phyloP scores from a whole-genome alignment of 257 asterid species.

The Ballota nigra region DNA sequence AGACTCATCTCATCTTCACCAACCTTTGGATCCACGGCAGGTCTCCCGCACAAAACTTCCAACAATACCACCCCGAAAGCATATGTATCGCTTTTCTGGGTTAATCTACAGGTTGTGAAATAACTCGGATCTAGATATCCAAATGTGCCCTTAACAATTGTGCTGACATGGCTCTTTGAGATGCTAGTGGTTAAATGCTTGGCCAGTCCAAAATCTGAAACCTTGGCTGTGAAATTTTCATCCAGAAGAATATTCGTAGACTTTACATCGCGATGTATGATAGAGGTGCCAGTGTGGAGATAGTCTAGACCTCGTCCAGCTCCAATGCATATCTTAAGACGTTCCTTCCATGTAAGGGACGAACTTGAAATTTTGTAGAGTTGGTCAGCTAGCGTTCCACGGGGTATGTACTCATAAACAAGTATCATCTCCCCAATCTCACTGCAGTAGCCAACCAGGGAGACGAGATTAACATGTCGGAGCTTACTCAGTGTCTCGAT shows the following conservation, averaged over 20 bases:
- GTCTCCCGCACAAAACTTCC: conserved; percentile 17
- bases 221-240: neutral
- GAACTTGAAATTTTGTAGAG: neutral
- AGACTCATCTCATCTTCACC: neutral
- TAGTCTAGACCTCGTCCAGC: conserved; percentile 4
- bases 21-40: neutral
- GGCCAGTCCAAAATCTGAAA: conserved; percentile 16
- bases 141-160: neutral
- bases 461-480: conserved; percentile 12
- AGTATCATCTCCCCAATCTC: conserved; percentile 6
- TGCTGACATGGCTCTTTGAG: neutral
- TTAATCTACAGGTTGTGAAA: neutral
- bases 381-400: neutral
- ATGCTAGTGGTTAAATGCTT: neutral
- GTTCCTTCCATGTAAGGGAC: neutral
- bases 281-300: conserved; percentile 10
- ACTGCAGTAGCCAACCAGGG: neutral
- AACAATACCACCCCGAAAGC: conserved; percentile 9
- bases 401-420: conserved; percentile 8
- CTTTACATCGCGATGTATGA: conserved; percentile 22
- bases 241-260: neutral
- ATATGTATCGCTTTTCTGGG: neutral
- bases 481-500: conserved; percentile 36
- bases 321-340: neutral
- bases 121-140: conserved; percentile 15